Conservation (phyloP, 495 filamentous ascomycete genomes). For the Cladorrhinum samala region DNA sequence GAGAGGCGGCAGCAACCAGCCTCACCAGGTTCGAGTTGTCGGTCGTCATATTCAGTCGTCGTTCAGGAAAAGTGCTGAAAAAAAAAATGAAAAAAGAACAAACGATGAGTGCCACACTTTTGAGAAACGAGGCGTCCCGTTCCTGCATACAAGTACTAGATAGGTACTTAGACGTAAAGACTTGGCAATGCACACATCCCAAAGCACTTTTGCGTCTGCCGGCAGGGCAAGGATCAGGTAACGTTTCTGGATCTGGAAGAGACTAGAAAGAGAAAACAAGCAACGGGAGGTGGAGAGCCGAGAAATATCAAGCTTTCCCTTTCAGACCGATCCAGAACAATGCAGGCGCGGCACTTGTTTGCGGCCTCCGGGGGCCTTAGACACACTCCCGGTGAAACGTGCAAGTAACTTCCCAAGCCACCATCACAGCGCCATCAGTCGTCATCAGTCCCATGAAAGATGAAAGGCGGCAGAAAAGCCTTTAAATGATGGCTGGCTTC, state of each 20-base stretch:
- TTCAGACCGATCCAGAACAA: too few relatives aligned
- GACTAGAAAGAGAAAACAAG: background rate
- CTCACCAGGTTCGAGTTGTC: slow-evolving; percentile 3
- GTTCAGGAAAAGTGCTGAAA: too few relatives aligned
- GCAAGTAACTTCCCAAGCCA: too few relatives aligned
- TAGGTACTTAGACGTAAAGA: background rate
- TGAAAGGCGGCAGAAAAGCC: background rate
- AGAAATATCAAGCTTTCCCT: background rate
- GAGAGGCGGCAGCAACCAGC: slow-evolving; percentile 13
- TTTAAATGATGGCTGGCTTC: background rate
- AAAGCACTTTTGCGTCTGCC: background rate
- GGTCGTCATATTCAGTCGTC: background rate
- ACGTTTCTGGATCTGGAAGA: background rate
- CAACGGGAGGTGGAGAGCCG: background rate
- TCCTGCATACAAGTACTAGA: background rate
- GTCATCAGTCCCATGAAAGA: background rate
- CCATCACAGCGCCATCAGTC: background rate
- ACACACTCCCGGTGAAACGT: too few relatives aligned
- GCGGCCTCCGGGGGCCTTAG: too few relatives aligned
- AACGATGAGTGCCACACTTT: background rate
- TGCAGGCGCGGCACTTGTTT: too few relatives aligned
- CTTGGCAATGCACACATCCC: background rate
- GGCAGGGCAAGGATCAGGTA: background rate
- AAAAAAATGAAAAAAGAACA: too few relatives aligned
- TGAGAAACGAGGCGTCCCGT: background rate